phyloP scores from a whole-genome alignment of 305 asterid genomes.

The Nicotiana rustica region DNA sequence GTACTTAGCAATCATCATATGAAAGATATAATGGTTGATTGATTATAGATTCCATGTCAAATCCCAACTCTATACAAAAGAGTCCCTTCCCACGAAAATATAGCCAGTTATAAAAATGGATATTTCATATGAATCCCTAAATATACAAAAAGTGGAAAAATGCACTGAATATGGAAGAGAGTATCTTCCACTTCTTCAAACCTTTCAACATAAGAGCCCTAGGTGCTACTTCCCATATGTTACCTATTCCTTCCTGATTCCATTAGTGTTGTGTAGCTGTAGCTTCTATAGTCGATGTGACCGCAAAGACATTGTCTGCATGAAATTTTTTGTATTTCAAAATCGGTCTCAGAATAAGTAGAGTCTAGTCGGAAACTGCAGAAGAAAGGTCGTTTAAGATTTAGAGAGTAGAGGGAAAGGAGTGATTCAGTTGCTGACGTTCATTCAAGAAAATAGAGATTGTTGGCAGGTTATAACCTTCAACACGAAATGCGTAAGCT shows the following conservation, averaged over 20 bases:
- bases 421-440: background rate
- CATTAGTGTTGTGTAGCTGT: background rate
- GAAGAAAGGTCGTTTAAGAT: background rate
- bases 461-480: background rate
- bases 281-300: background rate
- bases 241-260: background rate
- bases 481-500: background rate
- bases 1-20: slow-evolving; percentile 19
- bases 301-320: background rate
- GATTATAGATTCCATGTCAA: background rate
- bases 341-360: background rate
- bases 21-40: background rate
- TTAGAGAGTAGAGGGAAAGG: background rate
- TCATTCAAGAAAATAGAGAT: background rate
- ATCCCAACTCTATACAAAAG: background rate
- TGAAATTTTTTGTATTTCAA: slow-evolving; percentile 3
- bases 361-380: background rate
- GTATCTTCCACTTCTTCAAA: background rate
- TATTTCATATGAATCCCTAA: background rate
- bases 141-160: background rate
- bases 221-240: background rate
- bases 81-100: background rate
- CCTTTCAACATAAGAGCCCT: background rate
- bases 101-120: background rate
- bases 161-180: background rate